A percentile compares a stretch with the other conserved stretches of the same genome.
Conservation (phyloP, 495 filamentous ascomycete genomes). For the Penicillium cosmopolitanum region DNA sequence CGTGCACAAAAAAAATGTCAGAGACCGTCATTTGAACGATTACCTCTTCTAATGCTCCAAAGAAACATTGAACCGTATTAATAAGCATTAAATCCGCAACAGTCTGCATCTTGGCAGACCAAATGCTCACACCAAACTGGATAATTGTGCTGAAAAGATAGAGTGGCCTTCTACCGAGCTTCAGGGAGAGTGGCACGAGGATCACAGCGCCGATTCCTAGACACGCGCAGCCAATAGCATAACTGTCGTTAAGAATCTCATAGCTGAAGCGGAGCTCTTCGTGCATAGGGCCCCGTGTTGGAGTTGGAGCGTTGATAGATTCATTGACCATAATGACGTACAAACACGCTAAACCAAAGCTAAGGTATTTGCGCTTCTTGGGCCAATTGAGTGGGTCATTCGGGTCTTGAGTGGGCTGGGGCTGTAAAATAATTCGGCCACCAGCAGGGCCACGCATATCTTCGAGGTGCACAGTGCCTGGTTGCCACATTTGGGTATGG, state of each 20-base stretch:
- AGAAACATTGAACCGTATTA: conserved; percentile 30
- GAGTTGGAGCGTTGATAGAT: no score
- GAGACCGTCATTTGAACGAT: conserved; percentile 46
- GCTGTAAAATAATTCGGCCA: no score
- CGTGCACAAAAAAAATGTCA: conserved; percentile 48
- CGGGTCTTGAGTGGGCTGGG: no score
- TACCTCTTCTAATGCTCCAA: conserved; percentile 36
- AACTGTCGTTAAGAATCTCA: conserved; percentile 35
- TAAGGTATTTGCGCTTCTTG: no score
- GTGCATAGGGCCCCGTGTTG: conserved; percentile 17
- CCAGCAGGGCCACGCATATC: no score
- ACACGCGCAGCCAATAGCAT: conserved; percentile 30
- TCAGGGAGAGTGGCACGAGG: conserved; percentile 43
- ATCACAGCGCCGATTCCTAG: conserved; percentile 38
- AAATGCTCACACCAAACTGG: conserved; percentile 34
- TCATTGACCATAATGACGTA: no score
- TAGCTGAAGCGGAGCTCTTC: conserved; percentile 33
- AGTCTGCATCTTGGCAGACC: conserved; percentile 35
- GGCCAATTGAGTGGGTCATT: no score
- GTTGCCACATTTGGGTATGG: no score
- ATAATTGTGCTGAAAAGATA: conserved; percentile 37
- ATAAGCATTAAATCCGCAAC: conserved; percentile 29
- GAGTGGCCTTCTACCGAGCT: conserved; percentile 40
- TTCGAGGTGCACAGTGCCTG: no score
- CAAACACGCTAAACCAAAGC: no score